Evolutionary conservation across 129 eudicot genomes (phyloP).

Genomic region (Flaveria linearis): DNA sequence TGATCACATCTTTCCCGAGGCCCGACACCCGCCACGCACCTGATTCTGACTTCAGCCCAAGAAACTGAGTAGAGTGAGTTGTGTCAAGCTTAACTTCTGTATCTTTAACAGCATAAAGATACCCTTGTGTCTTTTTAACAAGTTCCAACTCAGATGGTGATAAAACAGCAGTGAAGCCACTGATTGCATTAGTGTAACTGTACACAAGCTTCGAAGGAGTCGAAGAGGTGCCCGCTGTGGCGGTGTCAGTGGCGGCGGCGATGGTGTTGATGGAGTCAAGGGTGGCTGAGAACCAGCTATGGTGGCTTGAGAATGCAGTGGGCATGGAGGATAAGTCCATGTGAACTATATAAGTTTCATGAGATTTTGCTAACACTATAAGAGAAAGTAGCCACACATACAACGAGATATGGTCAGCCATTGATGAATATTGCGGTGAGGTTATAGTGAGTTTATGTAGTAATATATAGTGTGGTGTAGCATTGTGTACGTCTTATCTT

Average conservation of each 20-base stretch:
- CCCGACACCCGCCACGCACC: constrained; percentile 66
- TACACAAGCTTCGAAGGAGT: constrained; percentile 52
- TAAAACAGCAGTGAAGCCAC: constrained; percentile 73
- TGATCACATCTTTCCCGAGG: constrained; percentile 61
- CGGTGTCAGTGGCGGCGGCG: background rate
- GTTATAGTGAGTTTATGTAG: constrained; percentile 5
- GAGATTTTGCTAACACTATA: constrained; percentile 21
- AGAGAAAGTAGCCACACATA: constrained; percentile 35
- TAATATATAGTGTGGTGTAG: constrained; percentile 17
- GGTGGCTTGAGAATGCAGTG: constrained; percentile 61
- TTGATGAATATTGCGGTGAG: constrained; percentile 32
- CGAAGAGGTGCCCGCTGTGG: background rate
- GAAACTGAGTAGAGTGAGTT: constrained; percentile 63
- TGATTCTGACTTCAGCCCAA: constrained; percentile 49
- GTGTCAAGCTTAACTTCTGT: constrained; percentile 52
- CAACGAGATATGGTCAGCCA: constrained; percentile 45
- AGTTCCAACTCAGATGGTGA: constrained; percentile 59
- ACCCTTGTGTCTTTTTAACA: constrained; percentile 51
- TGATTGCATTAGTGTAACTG: constrained; percentile 58
- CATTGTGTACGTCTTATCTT: background rate
- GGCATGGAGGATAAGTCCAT: constrained; percentile 86
- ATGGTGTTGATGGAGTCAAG: constrained; percentile 42
- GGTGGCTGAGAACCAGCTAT: constrained; percentile 66
- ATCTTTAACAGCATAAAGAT: constrained; percentile 48
- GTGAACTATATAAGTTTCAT: constrained; percentile 65